Base-by-base conservation (phyloP, 169 alveolate species). In the Cryptosporidium baileyi region DNA sequence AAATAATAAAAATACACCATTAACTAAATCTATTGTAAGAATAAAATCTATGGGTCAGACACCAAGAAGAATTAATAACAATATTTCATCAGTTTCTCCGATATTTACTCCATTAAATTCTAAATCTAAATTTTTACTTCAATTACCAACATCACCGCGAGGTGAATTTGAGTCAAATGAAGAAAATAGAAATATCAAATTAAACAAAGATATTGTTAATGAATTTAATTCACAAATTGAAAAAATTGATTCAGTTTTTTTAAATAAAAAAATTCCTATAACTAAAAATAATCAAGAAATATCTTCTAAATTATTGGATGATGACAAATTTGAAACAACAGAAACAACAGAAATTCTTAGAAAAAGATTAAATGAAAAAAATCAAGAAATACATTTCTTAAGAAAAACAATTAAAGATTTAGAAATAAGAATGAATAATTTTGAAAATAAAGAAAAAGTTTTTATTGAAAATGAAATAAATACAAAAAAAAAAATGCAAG, bases 311-410 rank as follows among this genome's bases (percentile, higher is more conserved):
- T 13, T 38, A 24, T 5, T 9, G 32, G 26, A 47, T 7, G 44
- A 19, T 15, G 43, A 65, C 17, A 65, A 49, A n/a, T n/a, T n/a
- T 19, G 41, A 57, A 24, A 4, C 11, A n/a, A 41, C 34, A 3
- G 81, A 65, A 8, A 44, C 60, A 0, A 34, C 24, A 22, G 81
- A 65, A 0, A 65, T 47, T 15, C 47, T 74, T 15, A 74, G 67
- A 32, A 74, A 22, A 51, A 51, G 85, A 54, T 41, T 74, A 32
- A 74, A 74, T 38, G 85, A 74, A 17, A 74, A 74, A 43, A 74
- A 24, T 54, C 74, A 74, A 22, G 85, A 74, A 57, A 34, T 54
- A 74, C 85, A 74, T 22, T 74, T 74, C 54, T 57, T 74, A 30
- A 51, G 59, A 44, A 51, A 45, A 11, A 74, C 85, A 40, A 32